Evolutionary conservation across 192 early-diverging fungal species (phyloP).

Genomic region (Lunasporangiospora selenospora): DNA sequence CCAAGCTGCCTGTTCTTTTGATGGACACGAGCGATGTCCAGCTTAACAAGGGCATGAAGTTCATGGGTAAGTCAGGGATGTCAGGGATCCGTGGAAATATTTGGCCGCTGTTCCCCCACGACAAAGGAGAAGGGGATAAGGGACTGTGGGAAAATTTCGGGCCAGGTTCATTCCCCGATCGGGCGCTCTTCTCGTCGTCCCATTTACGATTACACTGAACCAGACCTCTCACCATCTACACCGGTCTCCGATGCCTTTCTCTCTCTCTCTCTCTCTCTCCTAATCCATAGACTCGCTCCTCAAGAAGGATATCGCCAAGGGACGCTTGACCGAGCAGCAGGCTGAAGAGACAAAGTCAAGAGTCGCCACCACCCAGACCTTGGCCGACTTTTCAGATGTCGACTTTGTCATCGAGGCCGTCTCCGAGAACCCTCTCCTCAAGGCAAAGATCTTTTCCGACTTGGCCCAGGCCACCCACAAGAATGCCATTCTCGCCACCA

Average conservation of each 20-base stretch:
- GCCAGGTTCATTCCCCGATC: too few relatives aligned
- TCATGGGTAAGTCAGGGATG: slow-evolving; percentile 76
- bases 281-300: slow-evolving; percentile 73
- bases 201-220: too few relatives aligned
- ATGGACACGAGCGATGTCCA: slow-evolving; percentile 82
- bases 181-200: too few relatives aligned
- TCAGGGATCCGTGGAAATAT: too few relatives aligned
- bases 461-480: slow-evolving; percentile 71
- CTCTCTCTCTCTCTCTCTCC: too few relatives aligned
- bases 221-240: too few relatives aligned
- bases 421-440: slow-evolving; percentile 85
- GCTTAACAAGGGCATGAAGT: slow-evolving; percentile 80
- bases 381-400: slow-evolving; percentile 66
- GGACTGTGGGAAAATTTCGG: too few relatives aligned
- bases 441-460: slow-evolving; percentile 80
- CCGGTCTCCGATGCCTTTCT: too few relatives aligned
- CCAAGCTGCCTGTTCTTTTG: slow-evolving; percentile 79
- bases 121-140: too few relatives aligned
- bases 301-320: slow-evolving; percentile 90
- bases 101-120: too few relatives aligned
- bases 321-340: slow-evolving; percentile 83
- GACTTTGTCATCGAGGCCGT: slow-evolving; percentile 97
- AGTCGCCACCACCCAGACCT: slow-evolving; percentile 64
- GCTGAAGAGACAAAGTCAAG: slow-evolving; percentile 64
- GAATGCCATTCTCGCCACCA: slow-evolving; percentile 89